Evolutionary conservation across 345 rosid species (phyloP).

Genomic region (Cardiospermum halicacabum): DNA sequence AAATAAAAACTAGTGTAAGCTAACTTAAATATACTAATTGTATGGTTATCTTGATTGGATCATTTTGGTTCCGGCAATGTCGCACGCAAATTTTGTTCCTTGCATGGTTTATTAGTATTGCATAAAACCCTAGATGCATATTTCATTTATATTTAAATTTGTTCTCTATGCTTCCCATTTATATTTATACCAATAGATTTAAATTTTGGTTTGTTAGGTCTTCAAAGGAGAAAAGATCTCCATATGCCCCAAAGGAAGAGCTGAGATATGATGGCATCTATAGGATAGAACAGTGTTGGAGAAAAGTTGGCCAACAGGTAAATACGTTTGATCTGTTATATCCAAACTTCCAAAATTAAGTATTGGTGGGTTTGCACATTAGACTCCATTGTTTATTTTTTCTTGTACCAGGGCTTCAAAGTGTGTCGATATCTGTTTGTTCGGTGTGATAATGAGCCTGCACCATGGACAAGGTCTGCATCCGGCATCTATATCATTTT

Average conservation of each 20-base stretch:
- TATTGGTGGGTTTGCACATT: background rate
- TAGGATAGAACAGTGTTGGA: slow-evolving; percentile 71
- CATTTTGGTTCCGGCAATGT: background rate
- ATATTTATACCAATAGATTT: background rate
- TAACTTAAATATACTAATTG: background rate
- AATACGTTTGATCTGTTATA: background rate
- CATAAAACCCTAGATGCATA: background rate
- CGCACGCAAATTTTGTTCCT: background rate
- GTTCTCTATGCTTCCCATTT: too few species aligned
- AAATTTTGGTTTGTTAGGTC: slow-evolving; percentile 32
- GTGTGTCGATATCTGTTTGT: slow-evolving; percentile 55
- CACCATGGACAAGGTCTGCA: slow-evolving; percentile 56
- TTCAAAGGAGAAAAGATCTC: slow-evolving; percentile 51
- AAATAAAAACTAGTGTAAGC: background rate
- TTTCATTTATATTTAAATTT: too few species aligned
- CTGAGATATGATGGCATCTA: slow-evolving; percentile 70
- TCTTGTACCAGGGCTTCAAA: slow-evolving; percentile 35
- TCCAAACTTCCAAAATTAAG: background rate
- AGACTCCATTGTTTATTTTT: background rate
- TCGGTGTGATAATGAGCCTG: slow-evolving; percentile 54
- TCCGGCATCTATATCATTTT: background rate
- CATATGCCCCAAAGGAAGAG: slow-evolving; percentile 65
- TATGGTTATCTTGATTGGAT: background rate
- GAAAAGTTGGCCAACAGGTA: slow-evolving; percentile 56
- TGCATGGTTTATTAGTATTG: background rate